Evolutionary conservation across 2,329 filamentous ascomycete genomes (phyloP).

Genomic region (Neospermospora avenae): DNA sequence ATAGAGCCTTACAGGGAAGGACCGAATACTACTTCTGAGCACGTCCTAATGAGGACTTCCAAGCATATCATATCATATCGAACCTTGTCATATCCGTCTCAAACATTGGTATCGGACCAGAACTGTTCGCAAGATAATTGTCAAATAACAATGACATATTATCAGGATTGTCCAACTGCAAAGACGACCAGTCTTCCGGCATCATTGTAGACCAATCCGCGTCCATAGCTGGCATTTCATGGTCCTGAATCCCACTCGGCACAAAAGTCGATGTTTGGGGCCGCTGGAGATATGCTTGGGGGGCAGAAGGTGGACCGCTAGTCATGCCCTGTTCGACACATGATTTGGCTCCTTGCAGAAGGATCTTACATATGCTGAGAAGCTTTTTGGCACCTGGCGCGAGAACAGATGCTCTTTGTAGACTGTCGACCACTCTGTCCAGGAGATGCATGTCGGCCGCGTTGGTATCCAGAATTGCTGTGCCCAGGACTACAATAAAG

Average conservation of each 20-base stretch:
- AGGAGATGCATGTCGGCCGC: constrained; percentile 11
- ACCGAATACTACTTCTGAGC: neutral
- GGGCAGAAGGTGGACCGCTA: neutral
- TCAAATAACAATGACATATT: constrained; percentile 13
- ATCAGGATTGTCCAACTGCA: constrained; percentile 7
- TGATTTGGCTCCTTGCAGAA: constrained; percentile 8
- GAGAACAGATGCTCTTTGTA: constrained; percentile 7
- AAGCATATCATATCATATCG: neutral
- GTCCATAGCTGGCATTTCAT: neutral
- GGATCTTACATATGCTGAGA: constrained; percentile 7
- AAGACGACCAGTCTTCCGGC: constrained; percentile 7
- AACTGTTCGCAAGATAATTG: constrained; percentile 8
- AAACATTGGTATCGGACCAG: constrained; percentile 9
- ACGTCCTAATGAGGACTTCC: too few relatives aligned
- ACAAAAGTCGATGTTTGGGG: neutral
- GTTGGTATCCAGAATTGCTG: constrained; percentile 13
- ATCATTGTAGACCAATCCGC: neutral
- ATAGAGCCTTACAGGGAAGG: too few relatives aligned
- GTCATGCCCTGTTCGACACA: constrained; percentile 10
- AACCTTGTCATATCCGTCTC: constrained; percentile 6
- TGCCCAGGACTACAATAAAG: constrained; percentile 14
- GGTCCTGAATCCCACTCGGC: neutral
- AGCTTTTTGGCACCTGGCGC: constrained; percentile 13
- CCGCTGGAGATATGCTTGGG: neutral
- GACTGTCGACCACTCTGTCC: constrained; percentile 6